Conservation (phyloP, 257 asterid genomes). For the Penstemon eatonii region DNA sequence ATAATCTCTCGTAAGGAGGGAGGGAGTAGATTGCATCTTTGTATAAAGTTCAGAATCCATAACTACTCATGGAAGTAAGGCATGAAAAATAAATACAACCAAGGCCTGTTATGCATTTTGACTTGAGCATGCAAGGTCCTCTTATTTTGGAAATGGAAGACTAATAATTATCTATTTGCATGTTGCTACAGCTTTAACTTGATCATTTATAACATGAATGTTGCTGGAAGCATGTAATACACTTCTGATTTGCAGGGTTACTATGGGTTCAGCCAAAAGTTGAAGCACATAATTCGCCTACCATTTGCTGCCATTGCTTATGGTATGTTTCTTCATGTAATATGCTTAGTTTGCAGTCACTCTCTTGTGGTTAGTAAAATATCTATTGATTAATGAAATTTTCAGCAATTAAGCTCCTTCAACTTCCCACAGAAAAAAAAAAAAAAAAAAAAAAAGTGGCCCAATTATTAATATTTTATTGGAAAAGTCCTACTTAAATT, state of each 20-base stretch:
- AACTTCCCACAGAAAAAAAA: slow-evolving; percentile 1
- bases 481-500: not conserved
- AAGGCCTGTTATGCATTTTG: slow-evolving; percentile 9
- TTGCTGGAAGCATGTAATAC: slow-evolving; percentile 31
- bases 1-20: too few relatives aligned
- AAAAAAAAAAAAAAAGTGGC: not conserved
- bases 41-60: slow-evolving; percentile 3
- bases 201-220: slow-evolving; percentile 19
- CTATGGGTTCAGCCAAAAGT: slow-evolving; percentile 93
- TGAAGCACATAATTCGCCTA: slow-evolving; percentile 87
- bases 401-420: not conserved
- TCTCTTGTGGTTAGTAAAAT: slow-evolving; percentile 14
- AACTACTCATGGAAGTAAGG: slow-evolving; percentile 22
- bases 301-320: slow-evolving; percentile 87
- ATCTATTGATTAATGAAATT: not conserved
- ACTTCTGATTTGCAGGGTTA: slow-evolving; percentile 72
- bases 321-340: slow-evolving; percentile 48
- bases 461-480: not conserved
- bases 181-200: slow-evolving; percentile 10
- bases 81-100: slow-evolving; percentile 4
- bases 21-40: slow-evolving; percentile 6
- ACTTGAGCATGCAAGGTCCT: slow-evolving; percentile 13
- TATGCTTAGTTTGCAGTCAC: slow-evolving; percentile 16
- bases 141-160: slow-evolving; percentile 8
- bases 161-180: slow-evolving; percentile 11